Evolutionary conservation across 129 eudicot genomes (phyloP).

Genomic region (Apium graveolens): DNA sequence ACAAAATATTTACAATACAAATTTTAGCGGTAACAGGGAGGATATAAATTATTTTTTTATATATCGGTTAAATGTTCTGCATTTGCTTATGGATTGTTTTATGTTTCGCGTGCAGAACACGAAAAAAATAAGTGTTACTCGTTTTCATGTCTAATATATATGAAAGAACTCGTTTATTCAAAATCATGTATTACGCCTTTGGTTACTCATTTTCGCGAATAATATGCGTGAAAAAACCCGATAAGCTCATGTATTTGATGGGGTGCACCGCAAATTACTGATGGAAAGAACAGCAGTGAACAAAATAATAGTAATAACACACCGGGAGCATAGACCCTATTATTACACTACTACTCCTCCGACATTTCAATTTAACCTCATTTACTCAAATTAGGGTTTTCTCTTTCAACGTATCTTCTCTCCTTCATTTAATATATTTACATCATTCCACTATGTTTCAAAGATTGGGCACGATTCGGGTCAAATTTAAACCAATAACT

Average conservation of each 20-base stretch:
- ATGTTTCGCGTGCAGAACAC: too few species aligned
- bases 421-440: background rate
- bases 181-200: too few species aligned
- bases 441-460: slow-evolving; percentile 23
- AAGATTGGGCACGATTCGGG: slow-evolving; percentile 33
- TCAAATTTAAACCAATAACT: background rate
- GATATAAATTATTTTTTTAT: too few species aligned
- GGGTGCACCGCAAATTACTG: background rate
- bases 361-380: background rate
- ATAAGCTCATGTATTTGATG: background rate
- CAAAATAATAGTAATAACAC: background rate
- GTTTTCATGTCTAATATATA: too few species aligned
- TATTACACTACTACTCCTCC: background rate
- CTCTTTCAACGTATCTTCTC: background rate
- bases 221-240: too few species aligned
- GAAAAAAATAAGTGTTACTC: too few species aligned
- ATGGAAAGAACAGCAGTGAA: background rate
- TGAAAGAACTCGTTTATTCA: too few species aligned
- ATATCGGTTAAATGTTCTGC: too few species aligned
- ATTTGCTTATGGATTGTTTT: too few species aligned
- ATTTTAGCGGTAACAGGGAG: too few species aligned
- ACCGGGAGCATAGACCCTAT: background rate
- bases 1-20: too few species aligned
- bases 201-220: too few species aligned
- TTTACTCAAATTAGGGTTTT: background rate